Evolutionary conservation across 1,139 yeast genomes (phyloP).

Genomic region (Yamadazyma diospyri): DNA sequence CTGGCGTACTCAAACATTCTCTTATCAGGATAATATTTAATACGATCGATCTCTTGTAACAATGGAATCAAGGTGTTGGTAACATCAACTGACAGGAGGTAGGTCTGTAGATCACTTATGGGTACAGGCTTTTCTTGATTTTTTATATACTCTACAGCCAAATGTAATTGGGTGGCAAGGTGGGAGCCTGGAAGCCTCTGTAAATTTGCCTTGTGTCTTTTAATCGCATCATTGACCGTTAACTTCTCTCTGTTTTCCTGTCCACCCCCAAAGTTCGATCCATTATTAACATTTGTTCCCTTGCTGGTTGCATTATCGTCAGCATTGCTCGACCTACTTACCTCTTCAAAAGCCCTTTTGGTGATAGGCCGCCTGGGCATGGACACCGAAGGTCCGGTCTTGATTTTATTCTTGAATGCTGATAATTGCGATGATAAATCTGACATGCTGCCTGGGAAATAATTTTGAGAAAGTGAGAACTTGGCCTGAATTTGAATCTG

Average conservation of each 20-base stretch:
- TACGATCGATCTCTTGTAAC: conserved; percentile 71
- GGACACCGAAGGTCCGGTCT: conserved; percentile 43
- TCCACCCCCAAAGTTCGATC: conserved; percentile 14
- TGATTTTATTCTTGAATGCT: conserved; percentile 47
- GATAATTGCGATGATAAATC: conserved; percentile 46
- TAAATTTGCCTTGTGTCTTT: conserved; percentile 29
- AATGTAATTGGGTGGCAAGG: conserved; percentile 73
- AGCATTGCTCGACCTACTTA: not conserved
- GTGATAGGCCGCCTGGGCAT: conserved; percentile 9
- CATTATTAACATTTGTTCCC: not conserved
- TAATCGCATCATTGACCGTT: conserved; percentile 31
- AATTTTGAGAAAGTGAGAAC: too few species aligned
- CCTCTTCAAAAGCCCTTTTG: conserved; percentile 5
- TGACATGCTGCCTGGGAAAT: conserved; percentile 25
- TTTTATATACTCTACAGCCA: conserved; percentile 85
- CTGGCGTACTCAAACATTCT: conserved; percentile 83
- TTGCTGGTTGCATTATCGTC: not conserved
- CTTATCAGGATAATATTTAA: conserved; percentile 55
- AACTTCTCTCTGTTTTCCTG: conserved; percentile 7
- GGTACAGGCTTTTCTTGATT: conserved; percentile 66
- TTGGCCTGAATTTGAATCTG: too few species aligned
- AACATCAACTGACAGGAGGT: conserved; percentile 49
- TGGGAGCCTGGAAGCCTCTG: conserved; percentile 50
- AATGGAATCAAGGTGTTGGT: conserved; percentile 59
- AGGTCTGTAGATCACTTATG: conserved; percentile 56